Evolutionary conservation across 345 rosid species (phyloP).

Genomic region (Linum lewisii): DNA sequence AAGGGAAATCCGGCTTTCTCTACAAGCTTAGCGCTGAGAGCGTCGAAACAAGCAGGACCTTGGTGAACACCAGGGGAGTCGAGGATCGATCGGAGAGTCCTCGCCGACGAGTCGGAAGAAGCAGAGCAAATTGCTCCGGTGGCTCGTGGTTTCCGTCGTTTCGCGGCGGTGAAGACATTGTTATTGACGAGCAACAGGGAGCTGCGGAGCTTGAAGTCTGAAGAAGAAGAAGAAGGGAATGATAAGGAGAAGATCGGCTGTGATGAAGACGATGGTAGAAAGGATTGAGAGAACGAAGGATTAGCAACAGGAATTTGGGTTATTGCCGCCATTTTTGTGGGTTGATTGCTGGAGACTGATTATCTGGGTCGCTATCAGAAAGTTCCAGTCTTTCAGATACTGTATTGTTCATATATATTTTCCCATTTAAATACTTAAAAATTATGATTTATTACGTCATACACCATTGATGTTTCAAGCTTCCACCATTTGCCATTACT

Average conservation of each 20-base stretch:
- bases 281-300: not conserved
- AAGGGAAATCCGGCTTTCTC: slow-evolving; percentile 65
- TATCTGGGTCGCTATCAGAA: not conserved
- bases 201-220: not conserved
- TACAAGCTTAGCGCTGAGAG: slow-evolving; percentile 80
- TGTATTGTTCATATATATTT: too few species aligned
- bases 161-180: not conserved
- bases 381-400: too few species aligned
- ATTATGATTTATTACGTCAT: too few species aligned
- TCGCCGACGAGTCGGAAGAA: slow-evolving; percentile 15
- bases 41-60: slow-evolving; percentile 95
- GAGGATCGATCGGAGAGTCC: slow-evolving; percentile 43
- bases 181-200: not conserved
- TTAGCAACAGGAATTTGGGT: not conserved
- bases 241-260: not conserved
- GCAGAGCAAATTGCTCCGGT: slow-evolving; percentile 2
- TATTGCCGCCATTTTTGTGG: not conserved
- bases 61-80: slow-evolving; percentile 70
- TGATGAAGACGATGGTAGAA: not conserved
- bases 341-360: not conserved
- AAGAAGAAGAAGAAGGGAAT: slow-evolving; percentile 6
- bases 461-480: not conserved
- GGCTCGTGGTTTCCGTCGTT: not conserved
- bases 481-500: not conserved
- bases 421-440: not conserved